Evolutionary conservation across 495 filamentous ascomycete species (phyloP).

Genomic region (Trichoderma parareesei): DNA sequence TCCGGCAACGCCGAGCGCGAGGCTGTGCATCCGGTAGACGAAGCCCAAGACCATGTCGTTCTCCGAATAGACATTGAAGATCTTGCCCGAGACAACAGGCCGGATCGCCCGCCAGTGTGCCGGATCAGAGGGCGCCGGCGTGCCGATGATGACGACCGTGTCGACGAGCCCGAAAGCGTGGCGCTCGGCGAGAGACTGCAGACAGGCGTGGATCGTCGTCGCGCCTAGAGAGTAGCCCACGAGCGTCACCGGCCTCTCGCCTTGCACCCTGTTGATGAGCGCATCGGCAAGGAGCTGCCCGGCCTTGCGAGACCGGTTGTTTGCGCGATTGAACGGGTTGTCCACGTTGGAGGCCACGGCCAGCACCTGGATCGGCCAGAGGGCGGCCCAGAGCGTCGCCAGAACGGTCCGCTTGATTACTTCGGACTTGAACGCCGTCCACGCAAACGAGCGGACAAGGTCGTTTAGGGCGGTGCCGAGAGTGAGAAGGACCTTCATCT

Average conservation of each 20-base stretch:
- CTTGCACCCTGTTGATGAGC: slow-evolving; percentile 74
- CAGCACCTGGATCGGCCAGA: slow-evolving; percentile 68
- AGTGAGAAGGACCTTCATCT: slow-evolving; percentile 62
- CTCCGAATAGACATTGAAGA: slow-evolving; percentile 70
- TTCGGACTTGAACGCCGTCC: slow-evolving; percentile 60
- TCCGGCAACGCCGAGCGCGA: slow-evolving; percentile 71
- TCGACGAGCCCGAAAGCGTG: slow-evolving; percentile 75
- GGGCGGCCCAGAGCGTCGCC: slow-evolving; percentile 57
- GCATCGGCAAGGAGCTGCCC: slow-evolving; percentile 78
- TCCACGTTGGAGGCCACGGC: slow-evolving; percentile 60
- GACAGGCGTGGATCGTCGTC: slow-evolving; percentile 69
- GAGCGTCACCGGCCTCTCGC: slow-evolving; percentile 75
- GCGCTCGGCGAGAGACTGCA: slow-evolving; percentile 58
- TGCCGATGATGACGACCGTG: slow-evolving; percentile 72
- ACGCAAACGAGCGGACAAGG: slow-evolving; percentile 63
- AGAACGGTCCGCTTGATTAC: slow-evolving; percentile 72
- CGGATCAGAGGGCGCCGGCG: slow-evolving; percentile 59
- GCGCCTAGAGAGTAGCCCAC: slow-evolving; percentile 82
- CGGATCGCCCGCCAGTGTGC: slow-evolving; percentile 61
- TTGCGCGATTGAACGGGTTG: slow-evolving; percentile 78
- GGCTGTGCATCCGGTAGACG: slow-evolving; percentile 65
- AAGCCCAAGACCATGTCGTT: slow-evolving; percentile 74
- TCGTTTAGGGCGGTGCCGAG: slow-evolving; percentile 62
- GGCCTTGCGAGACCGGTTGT: slow-evolving; percentile 69
- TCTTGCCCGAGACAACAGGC: slow-evolving; percentile 60